Percentiles rank a stretch among this genome's conserved stretches.
Evolutionary conservation across 78 protist species (phyloP).

Genomic region (slime mould (Dictyostelium discoideum)): DNA sequence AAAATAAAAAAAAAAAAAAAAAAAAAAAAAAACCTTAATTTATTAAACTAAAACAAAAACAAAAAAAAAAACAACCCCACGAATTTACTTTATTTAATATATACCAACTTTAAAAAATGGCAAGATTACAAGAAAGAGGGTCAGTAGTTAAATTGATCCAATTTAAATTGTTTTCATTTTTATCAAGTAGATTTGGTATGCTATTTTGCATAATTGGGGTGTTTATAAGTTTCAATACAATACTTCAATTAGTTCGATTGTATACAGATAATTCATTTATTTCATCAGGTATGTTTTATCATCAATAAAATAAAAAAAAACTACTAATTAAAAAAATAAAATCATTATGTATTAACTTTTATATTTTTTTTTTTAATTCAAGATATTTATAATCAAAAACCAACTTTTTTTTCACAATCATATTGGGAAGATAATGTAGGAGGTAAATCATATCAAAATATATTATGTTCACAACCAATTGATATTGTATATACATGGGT

Average conservation of each 20-base stretch:
- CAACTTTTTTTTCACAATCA: not conserved
- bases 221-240: constrained; percentile 64
- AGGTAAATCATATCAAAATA: constrained; percentile 24
- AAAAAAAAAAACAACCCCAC: not conserved
- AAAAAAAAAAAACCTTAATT: not conserved
- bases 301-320: not conserved
- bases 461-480: constrained; percentile 82
- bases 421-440: constrained; percentile 53
- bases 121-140: not conserved
- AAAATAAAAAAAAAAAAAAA: no score
- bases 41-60: no score
- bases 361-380: not conserved
- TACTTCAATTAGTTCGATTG: constrained; percentile 43
- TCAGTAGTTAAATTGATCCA: constrained; percentile 48
- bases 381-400: not conserved
- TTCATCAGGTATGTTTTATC: not conserved
- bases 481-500: constrained; percentile 99
- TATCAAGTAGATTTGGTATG: constrained; percentile 80
- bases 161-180: constrained; percentile 54
- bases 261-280: not conserved
- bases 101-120: no score
- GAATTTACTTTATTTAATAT: no score
- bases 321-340: not conserved
- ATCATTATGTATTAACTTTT: not conserved
- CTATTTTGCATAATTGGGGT: constrained; percentile 54